Conservation (phyloP, 2,329 filamentous ascomycete genomes). For the Sodiomyces alkalinus region DNA sequence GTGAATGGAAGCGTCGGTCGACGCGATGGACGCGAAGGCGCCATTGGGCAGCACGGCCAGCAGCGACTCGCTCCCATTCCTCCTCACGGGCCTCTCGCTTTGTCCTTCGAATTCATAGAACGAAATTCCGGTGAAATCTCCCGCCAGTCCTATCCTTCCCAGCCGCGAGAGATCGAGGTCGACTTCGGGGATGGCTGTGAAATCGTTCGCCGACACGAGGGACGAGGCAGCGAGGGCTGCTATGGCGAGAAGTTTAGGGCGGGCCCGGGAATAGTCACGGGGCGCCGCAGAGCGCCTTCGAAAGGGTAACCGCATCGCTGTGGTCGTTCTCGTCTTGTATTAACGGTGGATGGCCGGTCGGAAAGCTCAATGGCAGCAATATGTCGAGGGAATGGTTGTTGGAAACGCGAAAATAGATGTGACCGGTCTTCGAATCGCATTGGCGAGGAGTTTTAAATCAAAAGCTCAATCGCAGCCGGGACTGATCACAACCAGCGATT, state of each 20-base stretch:
- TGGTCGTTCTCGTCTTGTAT: conserved; percentile 1
- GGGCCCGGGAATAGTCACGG: conserved; percentile 14
- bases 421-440: not conserved
- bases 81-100: conserved; percentile 47
- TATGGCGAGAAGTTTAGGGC: conserved; percentile 22
- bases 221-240: conserved; percentile 24
- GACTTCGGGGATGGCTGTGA: conserved; percentile 47
- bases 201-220: conserved; percentile 35
- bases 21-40: conserved; percentile 56
- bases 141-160: conserved; percentile 71
- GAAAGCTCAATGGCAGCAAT: conserved; percentile 1
- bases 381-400: too few relatives aligned
- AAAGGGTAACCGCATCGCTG: conserved; percentile 32
- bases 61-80: conserved; percentile 69
- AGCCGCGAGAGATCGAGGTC: conserved; percentile 67
- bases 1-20: conserved; percentile 71
- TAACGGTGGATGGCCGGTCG: not conserved
- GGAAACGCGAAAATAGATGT: too few relatives aligned
- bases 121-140: conserved; percentile 84
- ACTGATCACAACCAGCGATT: too few relatives aligned
- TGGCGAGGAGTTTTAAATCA: not conserved
- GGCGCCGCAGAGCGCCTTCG: conserved; percentile 25
- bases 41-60: conserved; percentile 76
- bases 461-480: too few relatives aligned
- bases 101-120: conserved; percentile 78